Evolutionary conservation across 2,329 filamentous ascomycete species (phyloP), one percentile per base, ranked within the genome.

Genomic region (Neofusicoccum sp.): DNA sequence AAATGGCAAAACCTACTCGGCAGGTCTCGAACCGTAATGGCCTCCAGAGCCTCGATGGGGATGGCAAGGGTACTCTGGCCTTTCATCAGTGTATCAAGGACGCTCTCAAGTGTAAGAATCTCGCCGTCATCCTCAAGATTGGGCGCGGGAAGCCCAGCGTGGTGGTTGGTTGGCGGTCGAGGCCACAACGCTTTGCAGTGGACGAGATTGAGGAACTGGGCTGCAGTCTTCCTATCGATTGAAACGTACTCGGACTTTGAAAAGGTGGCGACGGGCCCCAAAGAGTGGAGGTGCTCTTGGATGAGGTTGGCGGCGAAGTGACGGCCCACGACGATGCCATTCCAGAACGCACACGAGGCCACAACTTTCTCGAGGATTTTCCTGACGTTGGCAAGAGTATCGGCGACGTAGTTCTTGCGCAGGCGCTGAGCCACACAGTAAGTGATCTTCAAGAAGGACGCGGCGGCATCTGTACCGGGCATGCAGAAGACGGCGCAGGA

Each of bases 311-410:
- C 31, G 5, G 14, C n/a, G 16, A 56, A 56, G 14, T 6, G 1
- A n/a, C 14, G n/a, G 28, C 38, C 16, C 6, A 33, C 26, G 16
- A 12, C 26, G 9, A 24, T 6, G 28, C 36, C 51, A 20, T 43
- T 56, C 51, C 51, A 43, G 4, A 56, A 34, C 11, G 51, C 51
- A 14, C 51, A 56, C 6, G 34, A 12, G 8, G 36, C 51, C 26
- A 56, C 26, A 8, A 44, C 28, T 28, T 56, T 56, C 14, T 8
- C n/a, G 4, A 44, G n/a, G 38, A 28, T 8, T 11, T 16, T 43
- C 11, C 26, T 56, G 36, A 56, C 33, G 28, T 12, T 43, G 26
- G 28, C 14, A 31, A 28, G 28, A 28, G 14, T 8, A n/a, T 33
- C 38, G n/a, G 14, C 14, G n/a, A 56, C 9, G 38, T 43, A 24